These are phyloP conservation scores for Polyporus tsugae DNA, from an alignment of 1,284 basidiomycete genomes.

Conservation along the genomic window DNA sequence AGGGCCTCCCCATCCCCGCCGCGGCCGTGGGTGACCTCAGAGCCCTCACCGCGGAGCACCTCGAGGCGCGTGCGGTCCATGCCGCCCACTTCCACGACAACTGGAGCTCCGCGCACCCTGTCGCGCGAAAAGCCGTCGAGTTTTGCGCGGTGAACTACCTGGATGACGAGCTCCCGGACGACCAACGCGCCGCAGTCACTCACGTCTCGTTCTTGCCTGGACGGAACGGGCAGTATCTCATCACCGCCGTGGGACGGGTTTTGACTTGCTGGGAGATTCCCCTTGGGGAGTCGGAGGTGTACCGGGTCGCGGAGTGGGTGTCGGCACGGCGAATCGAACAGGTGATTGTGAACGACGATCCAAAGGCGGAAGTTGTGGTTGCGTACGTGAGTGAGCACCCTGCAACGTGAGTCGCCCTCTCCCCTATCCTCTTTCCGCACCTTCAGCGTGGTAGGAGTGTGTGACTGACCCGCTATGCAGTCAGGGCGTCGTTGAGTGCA, in stretches of 20 bases:
- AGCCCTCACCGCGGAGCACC: slow-evolving; percentile 43
- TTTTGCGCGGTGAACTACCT: slow-evolving; percentile 36
- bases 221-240: slow-evolving; percentile 43
- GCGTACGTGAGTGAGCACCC: slow-evolving; percentile 37
- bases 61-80: slow-evolving; percentile 47
- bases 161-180: slow-evolving; percentile 27
- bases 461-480: slow-evolving; percentile 5
- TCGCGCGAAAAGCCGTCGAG: slow-evolving; percentile 36
- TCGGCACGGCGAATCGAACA: slow-evolving; percentile 36
- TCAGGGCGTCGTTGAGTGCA: slow-evolving; percentile 28
- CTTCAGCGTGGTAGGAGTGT: too few relatives aligned
- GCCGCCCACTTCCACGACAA: slow-evolving; percentile 47
- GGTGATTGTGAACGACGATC: slow-evolving; percentile 44
- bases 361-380: slow-evolving; percentile 39
- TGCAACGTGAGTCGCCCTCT: slow-evolving; percentile 26
- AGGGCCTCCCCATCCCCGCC: slow-evolving; percentile 45
- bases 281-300: slow-evolving; percentile 43
- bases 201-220: slow-evolving; percentile 46
- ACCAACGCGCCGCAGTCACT: slow-evolving; percentile 33
- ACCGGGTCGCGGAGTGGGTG: slow-evolving; percentile 43
- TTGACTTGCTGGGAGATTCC: slow-evolving; percentile 49
- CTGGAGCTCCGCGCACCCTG: slow-evolving; percentile 44
- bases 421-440: neutral
- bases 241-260: slow-evolving; percentile 39
- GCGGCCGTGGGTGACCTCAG: slow-evolving; percentile 38